Base-by-base conservation (phyloP, 2,329 filamentous ascomycete species). In the Colletotrichum sojae region DNA sequence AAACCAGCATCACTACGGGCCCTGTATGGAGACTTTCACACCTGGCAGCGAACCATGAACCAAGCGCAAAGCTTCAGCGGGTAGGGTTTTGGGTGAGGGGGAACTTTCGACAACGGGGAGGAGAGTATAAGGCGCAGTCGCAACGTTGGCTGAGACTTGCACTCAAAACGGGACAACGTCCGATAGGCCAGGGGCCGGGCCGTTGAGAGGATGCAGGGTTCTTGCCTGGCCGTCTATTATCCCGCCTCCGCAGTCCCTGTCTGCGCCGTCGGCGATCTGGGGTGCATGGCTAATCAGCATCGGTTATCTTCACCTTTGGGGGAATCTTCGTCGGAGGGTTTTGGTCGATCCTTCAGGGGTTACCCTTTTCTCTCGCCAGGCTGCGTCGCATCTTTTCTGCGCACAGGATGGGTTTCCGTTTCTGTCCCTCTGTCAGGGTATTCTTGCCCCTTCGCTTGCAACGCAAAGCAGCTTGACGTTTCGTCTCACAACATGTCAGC, bases 91-190 rank as follows among this genome's bases (percentile, higher is more conserved):
- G 2, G 31, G 43, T 20, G n/a, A 57, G n/a, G 36, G n/a, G n/a
- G 43, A 18, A 36, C 40, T 27, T 20, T 22, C 20, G 10, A 36
- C 16, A n/a, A 48, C 39, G 52, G 61, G 18, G 45, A 20, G 39
- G 12, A 43, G 64, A 60, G 18, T 25, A 13, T 65, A 59, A 65
- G 15, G 27, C 57, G 48, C 31, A 22, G 53, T n/a, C 59, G 65
- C 65, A 68, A 65, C 54, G 54, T 20, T 36, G 40, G 54, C 46
- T 45, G 65, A 65, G 60, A 59, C 60, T 68, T 13, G 40, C 16
- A 43, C 40, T 18, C 52, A 57, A 57, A 39, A 39, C 15, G 16
- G 53, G 31, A 36, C 6, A 22, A 20, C 12, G 45, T n/a, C 9
- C 20, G 16, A 31, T 22, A 25, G 43, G 49, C 27, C 36, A 31